Evolutionary conservation across 495 filamentous ascomycete genomes (phyloP), one percentile per base, ranked within the genome.

Genomic region (Xylaria castorea): DNA sequence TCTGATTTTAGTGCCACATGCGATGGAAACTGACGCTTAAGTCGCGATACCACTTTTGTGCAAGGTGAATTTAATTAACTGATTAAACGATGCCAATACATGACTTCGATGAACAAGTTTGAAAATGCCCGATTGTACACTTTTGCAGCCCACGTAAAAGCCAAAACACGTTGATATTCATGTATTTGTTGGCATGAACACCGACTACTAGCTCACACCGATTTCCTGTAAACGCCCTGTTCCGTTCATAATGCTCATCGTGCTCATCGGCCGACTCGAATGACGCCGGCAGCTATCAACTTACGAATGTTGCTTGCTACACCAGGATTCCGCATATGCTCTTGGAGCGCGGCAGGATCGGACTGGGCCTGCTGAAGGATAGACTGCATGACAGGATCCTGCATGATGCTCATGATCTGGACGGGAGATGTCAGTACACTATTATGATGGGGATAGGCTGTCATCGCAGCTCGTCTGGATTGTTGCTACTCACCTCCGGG

Each of bases 371-470:
- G 94, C 81, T 96, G 93, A 50, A 99, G 90, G 75, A 98, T 99
- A 79, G 91, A 93, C 82, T 98, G 94, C 97, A 98, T 98, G 77
- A 99, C 90, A 5, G 96, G 96, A 78, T 98, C 97, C 80, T 92
- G 89, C 79, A 98, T 91, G 78, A 98, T 97, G 68, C 88, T 83
- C 89, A 96, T 91, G 80, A 97, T 95, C 92, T 96, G 72, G 20
- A 65, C 36, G 2, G 1, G 4, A 22, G 16, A 57, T 16, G 76
- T 87, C 82, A 89, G 84, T 38, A 63, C 8, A 20, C 22, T 5
- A 18, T 22, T 46, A 5, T 2, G 2, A 38, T 38, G 64, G 18
- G 32, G 18, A 36, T 14, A 18, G 27, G 22, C 4, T 51, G 34
- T 32, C 32, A 57, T 57, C 11, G 8, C 4, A 44, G 20, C 6